Percentiles rank a stretch among this genome's conserved stretches.
Evolutionary conservation across 1,284 basidiomycete species (phyloP).

Genomic region (Ustilago esculenta): DNA sequence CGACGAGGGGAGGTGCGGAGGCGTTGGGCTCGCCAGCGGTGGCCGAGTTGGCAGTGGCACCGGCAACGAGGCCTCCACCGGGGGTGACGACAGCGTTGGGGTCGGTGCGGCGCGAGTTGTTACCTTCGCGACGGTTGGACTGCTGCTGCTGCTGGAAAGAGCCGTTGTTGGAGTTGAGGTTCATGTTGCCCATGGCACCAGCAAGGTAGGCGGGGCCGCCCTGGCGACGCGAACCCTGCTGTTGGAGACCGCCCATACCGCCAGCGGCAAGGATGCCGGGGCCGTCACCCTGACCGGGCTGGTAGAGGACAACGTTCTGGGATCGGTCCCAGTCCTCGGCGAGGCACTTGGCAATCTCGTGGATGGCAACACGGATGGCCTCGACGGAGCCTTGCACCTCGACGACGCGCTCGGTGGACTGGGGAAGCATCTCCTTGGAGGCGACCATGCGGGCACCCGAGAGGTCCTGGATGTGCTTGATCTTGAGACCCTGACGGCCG

Average conservation of each 20-base stretch:
- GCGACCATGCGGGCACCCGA: conserved; percentile 67
- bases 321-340: conserved; percentile 97
- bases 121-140: conserved; percentile 3
- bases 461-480: conserved; percentile 68
- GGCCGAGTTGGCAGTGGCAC: conserved; percentile 54
- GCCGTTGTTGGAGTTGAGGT: conserved; percentile 19
- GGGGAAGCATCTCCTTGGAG: conserved; percentile 67
- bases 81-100: conserved; percentile 60
- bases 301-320: conserved; percentile 82
- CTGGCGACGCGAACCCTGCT: conserved; percentile 55
- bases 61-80: conserved; percentile 59
- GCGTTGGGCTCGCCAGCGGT: conserved; percentile 57
- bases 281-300: conserved; percentile 72
- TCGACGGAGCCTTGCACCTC: conserved; percentile 94
- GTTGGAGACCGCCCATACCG: conserved; percentile 61
- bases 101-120: conserved; percentile 36
- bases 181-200: conserved; percentile 42
- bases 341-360: conserved; percentile 93
- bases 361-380: conserved; percentile 87
- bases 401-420: conserved; percentile 77
- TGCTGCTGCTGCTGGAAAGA: conserved; percentile 3
- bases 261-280: conserved; percentile 71
- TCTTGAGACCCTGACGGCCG: conserved; percentile 67
- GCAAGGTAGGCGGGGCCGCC: conserved; percentile 68
- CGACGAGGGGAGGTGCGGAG: conserved; percentile 61